A percentile compares a stretch with the other conserved stretches of the same genome.
phyloP scores from a whole-genome alignment of 306 rosid genomes.

The Dryas drummondii region DNA sequence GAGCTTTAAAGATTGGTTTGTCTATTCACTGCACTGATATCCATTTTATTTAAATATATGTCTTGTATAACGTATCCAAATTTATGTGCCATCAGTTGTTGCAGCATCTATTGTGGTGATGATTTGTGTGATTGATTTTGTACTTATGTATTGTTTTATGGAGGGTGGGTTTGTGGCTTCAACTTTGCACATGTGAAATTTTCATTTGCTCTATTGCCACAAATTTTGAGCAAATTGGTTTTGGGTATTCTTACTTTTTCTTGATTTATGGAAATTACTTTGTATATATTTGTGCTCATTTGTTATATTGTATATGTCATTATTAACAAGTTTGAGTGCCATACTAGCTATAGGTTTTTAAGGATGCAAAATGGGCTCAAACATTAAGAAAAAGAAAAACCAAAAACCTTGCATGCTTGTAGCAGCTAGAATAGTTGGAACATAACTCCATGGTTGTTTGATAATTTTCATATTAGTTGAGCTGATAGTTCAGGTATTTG shows the following conservation, averaged over 20 bases:
- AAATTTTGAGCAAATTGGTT: background rate
- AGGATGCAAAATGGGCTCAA: background rate
- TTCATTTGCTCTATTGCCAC: background rate
- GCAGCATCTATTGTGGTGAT: background rate
- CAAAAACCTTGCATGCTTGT: background rate
- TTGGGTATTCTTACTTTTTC: background rate
- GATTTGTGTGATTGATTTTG: background rate
- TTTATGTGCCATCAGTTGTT: constrained; percentile 6
- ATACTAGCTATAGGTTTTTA: background rate
- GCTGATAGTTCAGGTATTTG: constrained; percentile 18
- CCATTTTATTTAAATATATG: background rate
- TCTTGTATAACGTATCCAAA: constrained; percentile 14
- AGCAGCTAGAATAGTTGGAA: background rate
- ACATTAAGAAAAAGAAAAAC: background rate
- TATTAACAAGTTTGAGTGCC: background rate
- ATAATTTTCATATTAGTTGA: background rate
- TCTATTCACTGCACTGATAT: constrained; percentile 23
- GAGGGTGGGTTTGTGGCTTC: background rate
- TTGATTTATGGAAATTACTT: background rate
- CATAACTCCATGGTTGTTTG: background rate
- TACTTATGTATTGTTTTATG: background rate
- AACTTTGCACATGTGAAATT: background rate
- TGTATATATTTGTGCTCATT: background rate
- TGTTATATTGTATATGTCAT: background rate
- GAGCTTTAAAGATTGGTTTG: constrained; percentile 87